Evolutionary conservation across 495 filamentous ascomycete genomes (phyloP).

Genomic region (Neurospora cerealis): DNA sequence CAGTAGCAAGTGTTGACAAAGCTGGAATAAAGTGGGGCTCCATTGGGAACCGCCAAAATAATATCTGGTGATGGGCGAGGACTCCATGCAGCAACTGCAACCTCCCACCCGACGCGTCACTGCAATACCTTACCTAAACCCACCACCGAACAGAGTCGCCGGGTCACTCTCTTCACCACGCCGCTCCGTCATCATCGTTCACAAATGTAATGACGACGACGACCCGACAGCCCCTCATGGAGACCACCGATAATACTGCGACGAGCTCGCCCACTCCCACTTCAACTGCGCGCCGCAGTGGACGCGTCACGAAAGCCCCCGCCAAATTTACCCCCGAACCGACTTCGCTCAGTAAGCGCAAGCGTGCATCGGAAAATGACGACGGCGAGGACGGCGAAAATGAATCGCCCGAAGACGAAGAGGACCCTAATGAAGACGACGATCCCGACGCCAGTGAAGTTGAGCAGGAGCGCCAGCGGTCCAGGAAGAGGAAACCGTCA

Average conservation of each 20-base stretch:
- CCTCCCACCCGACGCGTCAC: conserved; percentile 18
- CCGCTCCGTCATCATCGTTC: conserved; percentile 5
- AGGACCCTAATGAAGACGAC: conserved; percentile 37
- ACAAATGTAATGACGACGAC: conserved; percentile 24
- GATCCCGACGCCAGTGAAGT: conserved; percentile 37
- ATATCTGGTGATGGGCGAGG: conserved; percentile 14
- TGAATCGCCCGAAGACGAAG: conserved; percentile 44
- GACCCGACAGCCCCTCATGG: conserved; percentile 30
- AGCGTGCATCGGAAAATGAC: conserved; percentile 41
- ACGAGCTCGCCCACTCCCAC: conserved; percentile 41
- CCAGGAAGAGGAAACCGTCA: conserved; percentile 21
- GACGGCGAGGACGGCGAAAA: conserved; percentile 44
- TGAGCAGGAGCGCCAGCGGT: conserved; percentile 28
- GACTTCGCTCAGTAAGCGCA: conserved; percentile 39
- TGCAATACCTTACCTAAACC: conserved; percentile 13
- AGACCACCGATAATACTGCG: conserved; percentile 48
- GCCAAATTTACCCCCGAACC: conserved; percentile 49
- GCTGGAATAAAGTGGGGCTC: neutral
- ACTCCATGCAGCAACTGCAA: neutral
- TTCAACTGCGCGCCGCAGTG: conserved; percentile 58
- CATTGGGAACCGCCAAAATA: conserved; percentile 19
- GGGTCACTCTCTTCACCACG: conserved; percentile 3
- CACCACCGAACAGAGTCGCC: conserved; percentile 3
- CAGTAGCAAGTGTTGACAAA: neutral
- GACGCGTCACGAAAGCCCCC: conserved; percentile 68